phyloP scores from a whole-genome alignment of 129 eudicot genomes.

The Pulicaria dysenterica region DNA sequence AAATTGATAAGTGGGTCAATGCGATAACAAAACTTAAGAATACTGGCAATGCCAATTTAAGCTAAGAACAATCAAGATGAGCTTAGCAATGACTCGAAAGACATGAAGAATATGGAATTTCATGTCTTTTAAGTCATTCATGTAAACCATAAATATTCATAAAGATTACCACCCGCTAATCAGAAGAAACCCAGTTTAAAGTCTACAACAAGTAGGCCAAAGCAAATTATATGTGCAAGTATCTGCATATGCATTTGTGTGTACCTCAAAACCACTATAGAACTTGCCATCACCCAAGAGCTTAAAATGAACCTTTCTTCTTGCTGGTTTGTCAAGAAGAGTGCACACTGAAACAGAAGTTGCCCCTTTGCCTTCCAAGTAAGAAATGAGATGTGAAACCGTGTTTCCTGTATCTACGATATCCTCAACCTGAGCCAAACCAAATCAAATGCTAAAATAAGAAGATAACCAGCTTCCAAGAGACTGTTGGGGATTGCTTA shows the following conservation, averaged over 20 bases:
- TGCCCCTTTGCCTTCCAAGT: slow-evolving; percentile 70
- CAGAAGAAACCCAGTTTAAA: neutral
- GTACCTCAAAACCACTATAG: slow-evolving; percentile 83
- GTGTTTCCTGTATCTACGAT: slow-evolving; percentile 95
- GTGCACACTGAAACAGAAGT: slow-evolving; percentile 88
- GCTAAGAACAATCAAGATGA: too few relatives aligned
- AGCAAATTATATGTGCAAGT: neutral
- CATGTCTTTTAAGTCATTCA: too few relatives aligned
- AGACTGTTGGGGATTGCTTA: too few relatives aligned
- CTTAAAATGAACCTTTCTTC: slow-evolving; percentile 65
- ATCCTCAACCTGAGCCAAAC: slow-evolving; percentile 71
- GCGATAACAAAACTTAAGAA: too few relatives aligned
- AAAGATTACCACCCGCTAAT: too few relatives aligned
- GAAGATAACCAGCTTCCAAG: neutral
- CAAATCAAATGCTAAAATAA: neutral
- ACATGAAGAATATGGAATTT: too few relatives aligned
- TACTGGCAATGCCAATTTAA: too few relatives aligned
- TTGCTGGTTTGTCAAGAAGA: slow-evolving; percentile 85
- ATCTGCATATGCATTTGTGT: neutral
- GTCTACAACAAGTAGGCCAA: neutral
- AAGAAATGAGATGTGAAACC: slow-evolving; percentile 52
- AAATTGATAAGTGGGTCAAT: too few relatives aligned
- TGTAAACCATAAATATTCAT: too few relatives aligned
- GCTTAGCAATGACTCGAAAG: too few relatives aligned
- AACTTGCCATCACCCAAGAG: slow-evolving; percentile 79